Evolutionary conservation across 768 basidiomycete genomes (phyloP), one percentile per base, ranked within the genome.

Genomic region (Artomyces pyxidatus): DNA sequence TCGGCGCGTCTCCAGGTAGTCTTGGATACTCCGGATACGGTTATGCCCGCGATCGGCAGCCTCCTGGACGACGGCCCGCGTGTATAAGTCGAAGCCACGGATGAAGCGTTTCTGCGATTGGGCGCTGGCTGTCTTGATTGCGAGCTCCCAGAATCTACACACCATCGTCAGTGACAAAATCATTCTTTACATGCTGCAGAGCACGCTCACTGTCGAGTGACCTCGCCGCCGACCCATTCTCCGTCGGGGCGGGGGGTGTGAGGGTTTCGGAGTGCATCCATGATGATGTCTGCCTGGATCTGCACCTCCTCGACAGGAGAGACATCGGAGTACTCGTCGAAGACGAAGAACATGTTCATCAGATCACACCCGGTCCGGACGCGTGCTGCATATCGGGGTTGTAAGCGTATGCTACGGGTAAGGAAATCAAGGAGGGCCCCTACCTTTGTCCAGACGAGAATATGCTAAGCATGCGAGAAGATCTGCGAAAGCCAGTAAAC

Each of bases 251-350:
- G 50, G 9, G 56, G 50, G 17, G 29, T 49, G 30, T 45, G 37
- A 5, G 56, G 55, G 45, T 58, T 42, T 10, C 37, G 10, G 10
- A 58, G 42, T 17, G 56, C 54, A 45, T 58, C 50, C 51, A 52
- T 49, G 25, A 58, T 30, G 17, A 52, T 53, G 42, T 55, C 47
- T n/a, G 30, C 51, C 27, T 28, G 22, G 2, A 16, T 39, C 30
- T 44, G 27, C 26, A 47, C 57, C 7, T 21, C 35, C 8, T 43
- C 39, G 10, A 11, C 51, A 35, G 29, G 10, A 48, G 41, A 53
- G 8, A 53, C 47, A 42, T 69, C 68, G 28, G 63, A 58, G 45
- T 60, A 60, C 42, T 68, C 61, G 46, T 68, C 68, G 26, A 65
- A 41, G n/a, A 65, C 49, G 52, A 64, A 64, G 54, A 63, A 59